These are phyloP conservation scores for Sporothrix protearum DNA, from an alignment of 2,329 filamentous ascomycete genomes.

Conservation along the genomic window DNA sequence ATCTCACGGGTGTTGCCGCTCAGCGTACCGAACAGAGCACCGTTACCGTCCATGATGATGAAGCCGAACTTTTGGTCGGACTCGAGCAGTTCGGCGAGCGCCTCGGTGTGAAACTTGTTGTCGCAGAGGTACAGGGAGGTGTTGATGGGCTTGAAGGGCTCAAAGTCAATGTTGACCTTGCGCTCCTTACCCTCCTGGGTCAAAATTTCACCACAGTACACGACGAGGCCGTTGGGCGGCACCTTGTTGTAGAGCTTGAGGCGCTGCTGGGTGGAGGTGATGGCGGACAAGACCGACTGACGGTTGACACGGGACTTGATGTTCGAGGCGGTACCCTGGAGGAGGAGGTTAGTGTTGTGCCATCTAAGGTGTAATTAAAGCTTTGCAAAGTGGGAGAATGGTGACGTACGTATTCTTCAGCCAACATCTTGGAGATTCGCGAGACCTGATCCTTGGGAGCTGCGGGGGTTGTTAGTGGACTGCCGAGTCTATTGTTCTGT, in stretches of 20 bases:
- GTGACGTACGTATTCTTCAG: constrained; percentile 90
- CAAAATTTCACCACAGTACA: constrained; percentile 99
- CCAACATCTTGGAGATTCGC: constrained; percentile 97
- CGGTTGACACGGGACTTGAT: constrained; percentile 99
- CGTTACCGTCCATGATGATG: constrained; percentile 99
- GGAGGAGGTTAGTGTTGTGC: constrained; percentile 29
- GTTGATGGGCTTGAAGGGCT: constrained; percentile 99
- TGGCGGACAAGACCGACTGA: constrained; percentile 94
- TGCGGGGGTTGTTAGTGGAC: constrained; percentile 17
- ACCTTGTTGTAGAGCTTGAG: constrained; percentile 99
- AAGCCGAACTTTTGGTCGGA: constrained; percentile 99
- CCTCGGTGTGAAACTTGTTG: constrained; percentile 99
- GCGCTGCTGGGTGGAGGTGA: constrained; percentile 97
- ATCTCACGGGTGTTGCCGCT: constrained; percentile 97
- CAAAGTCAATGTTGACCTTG: constrained; percentile 99
- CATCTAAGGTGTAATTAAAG: constrained; percentile 12
- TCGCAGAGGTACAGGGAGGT: constrained; percentile 98
- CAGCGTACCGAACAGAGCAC: constrained; percentile 91
- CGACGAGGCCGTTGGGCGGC: constrained; percentile 91
- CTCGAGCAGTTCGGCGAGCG: constrained; percentile 91
- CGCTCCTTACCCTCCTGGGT: constrained; percentile 97
- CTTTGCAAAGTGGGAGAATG: constrained; percentile 27
- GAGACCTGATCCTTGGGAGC: constrained; percentile 94
- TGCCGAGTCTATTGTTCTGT: not conserved
- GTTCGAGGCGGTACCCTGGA: constrained; percentile 91